Evolutionary conservation across 208 protist species (phyloP).

Genomic region (Angomonas ambiguus): DNA sequence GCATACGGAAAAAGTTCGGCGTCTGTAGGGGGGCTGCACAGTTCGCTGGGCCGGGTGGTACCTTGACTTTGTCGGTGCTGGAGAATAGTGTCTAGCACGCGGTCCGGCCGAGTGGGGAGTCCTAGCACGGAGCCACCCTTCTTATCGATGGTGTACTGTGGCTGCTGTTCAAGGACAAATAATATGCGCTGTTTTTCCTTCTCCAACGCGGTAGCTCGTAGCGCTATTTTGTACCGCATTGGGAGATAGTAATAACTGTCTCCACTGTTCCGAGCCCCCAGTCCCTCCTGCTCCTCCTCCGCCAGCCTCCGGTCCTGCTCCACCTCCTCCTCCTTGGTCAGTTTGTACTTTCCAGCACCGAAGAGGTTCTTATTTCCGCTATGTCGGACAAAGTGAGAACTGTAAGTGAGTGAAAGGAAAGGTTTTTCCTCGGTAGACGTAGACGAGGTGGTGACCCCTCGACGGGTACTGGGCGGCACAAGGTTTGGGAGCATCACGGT

Average conservation of each 20-base stretch:
- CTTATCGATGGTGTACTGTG: conserved; percentile 57
- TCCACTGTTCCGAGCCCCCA: conserved; percentile 47
- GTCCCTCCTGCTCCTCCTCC: conserved; percentile 69
- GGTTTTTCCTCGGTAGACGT: not conserved
- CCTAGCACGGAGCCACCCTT: conserved; percentile 30
- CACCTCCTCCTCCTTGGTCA: conserved; percentile 22
- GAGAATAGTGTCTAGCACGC: conserved; percentile 24
- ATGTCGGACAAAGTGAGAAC: not conserved
- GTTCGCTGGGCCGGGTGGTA: not conserved
- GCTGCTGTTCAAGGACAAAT: conserved; percentile 46
- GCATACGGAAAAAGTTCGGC: conserved; percentile 1
- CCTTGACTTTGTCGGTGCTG: not conserved
- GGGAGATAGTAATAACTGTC: not conserved
- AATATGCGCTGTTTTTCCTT: conserved; percentile 24
- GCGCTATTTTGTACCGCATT: not conserved
- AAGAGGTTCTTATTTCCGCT: not conserved
- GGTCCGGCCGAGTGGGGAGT: conserved; percentile 33
- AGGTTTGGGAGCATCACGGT: too few relatives aligned
- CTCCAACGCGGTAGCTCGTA: not conserved
- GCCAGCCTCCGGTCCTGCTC: conserved; percentile 54
- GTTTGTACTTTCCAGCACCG: conserved; percentile 3
- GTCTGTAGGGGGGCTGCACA: not conserved
- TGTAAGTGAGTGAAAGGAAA: not conserved
- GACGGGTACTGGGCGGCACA: too few relatives aligned
- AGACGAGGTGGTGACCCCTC: not conserved